A percentile compares a stretch with the other conserved stretches of the same genome.
Conservation (phyloP, 202 grass and related monocot genomes). For the Elaeis oleifera region DNA sequence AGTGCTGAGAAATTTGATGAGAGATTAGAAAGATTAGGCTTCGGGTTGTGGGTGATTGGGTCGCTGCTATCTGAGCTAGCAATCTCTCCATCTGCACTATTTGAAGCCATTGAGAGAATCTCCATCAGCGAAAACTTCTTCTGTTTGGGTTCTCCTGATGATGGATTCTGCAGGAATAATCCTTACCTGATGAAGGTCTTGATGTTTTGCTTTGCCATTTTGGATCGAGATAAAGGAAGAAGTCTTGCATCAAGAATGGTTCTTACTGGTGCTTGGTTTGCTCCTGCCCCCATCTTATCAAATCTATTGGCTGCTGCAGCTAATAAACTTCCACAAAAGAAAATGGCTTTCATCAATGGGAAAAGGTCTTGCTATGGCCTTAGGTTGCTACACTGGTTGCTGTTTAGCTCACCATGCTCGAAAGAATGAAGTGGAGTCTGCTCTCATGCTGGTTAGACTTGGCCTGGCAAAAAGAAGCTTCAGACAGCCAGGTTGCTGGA, state of each 20-base stretch:
- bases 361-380: constrained; percentile 62
- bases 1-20: constrained; percentile 72
- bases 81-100: constrained; percentile 67
- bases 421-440: constrained; percentile 79
- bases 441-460: constrained; percentile 73
- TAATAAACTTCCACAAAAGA: constrained; percentile 61
- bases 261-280: constrained; percentile 75
- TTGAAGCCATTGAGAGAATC: constrained; percentile 75
- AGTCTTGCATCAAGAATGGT: constrained; percentile 80
- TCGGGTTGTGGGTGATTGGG: constrained; percentile 67
- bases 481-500: constrained; percentile 84
- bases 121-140: constrained; percentile 49
- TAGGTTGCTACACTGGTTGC: constrained; percentile 71
- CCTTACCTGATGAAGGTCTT: constrained; percentile 80
- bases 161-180: constrained; percentile 77
- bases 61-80: constrained; percentile 84
- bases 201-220: constrained; percentile 73
- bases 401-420: constrained; percentile 63
- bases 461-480: constrained; percentile 67
- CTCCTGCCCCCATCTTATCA: constrained; percentile 75
- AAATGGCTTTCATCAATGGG: constrained; percentile 61
- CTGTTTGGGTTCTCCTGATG: constrained; percentile 38
- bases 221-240: constrained; percentile 71
- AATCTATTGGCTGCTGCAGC: constrained; percentile 62
- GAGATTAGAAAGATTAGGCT: constrained; percentile 73